Conservation (phyloP, 1,139 yeast genomes). For the Suhomyces wounanorum region DNA sequence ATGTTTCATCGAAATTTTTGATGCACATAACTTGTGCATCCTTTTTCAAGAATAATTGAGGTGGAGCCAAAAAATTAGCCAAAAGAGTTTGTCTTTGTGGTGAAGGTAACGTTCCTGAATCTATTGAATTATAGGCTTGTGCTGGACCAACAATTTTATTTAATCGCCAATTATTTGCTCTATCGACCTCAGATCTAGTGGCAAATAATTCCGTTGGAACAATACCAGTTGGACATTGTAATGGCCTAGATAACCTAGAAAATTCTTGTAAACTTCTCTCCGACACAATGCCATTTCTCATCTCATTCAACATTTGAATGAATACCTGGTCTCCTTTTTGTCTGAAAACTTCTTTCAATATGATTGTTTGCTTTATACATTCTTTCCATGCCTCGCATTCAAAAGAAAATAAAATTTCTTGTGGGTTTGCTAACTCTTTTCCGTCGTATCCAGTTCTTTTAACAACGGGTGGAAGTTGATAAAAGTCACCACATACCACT, state of each 20-base stretch:
- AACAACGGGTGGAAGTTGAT: constrained; percentile 83
- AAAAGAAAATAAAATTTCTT: constrained; percentile 61
- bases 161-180: constrained; percentile 66
- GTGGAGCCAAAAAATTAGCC: constrained; percentile 74
- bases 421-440: constrained; percentile 19
- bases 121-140: constrained; percentile 56
- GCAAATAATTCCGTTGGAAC: constrained; percentile 87
- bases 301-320: constrained; percentile 82
- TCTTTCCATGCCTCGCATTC: constrained; percentile 74
- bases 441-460: constrained; percentile 30
- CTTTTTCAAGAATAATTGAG: constrained; percentile 59
- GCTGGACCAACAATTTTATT: constrained; percentile 50
- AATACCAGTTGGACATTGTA: constrained; percentile 64
- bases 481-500: constrained; percentile 86
- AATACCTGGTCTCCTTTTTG: constrained; percentile 82
- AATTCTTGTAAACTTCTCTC: constrained; percentile 58
- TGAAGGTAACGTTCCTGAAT: constrained; percentile 58
- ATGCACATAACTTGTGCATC: constrained; percentile 97
- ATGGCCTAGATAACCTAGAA: constrained; percentile 53
- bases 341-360: constrained; percentile 80
- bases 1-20: constrained; percentile 80
- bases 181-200: constrained; percentile 80
- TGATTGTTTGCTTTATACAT: constrained; percentile 65
- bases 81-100: constrained; percentile 48
- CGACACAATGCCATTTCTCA: constrained; percentile 73